Evolutionary conservation across 23 red algal genomes (phyloP), one percentile per base, ranked within the genome.

Genomic region (Gracilaria caudata): DNA sequence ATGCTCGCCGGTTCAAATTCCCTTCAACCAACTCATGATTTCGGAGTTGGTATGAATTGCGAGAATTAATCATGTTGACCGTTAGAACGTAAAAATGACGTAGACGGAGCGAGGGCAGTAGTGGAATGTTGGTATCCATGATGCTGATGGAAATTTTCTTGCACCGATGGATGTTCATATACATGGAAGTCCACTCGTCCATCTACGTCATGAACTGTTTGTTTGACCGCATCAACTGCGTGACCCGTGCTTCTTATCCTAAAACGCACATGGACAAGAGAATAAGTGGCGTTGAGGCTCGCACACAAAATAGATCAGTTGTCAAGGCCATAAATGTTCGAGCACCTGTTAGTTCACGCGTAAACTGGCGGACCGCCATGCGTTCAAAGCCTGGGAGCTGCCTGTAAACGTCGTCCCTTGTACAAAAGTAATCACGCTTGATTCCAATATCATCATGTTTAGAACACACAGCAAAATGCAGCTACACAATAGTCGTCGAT

Each of bases 181-280:
- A 36, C 29, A 66, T 66, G 61, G 30, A 35, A 66, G 61, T 66
- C 61, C 61, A 66, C 61, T 16, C 29, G 26, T 66, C 61, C 61
- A 66, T 66, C 61, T 36, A 12, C 29, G 36, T 16, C 61, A 66
- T n/a, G n/a, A 35, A 66, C 61, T 66, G 30, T 66, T 66, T 30
- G 32, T 66, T 66, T 66, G 30, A 17, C 7, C 0, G 29, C 30
- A 37, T 37, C 5, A 30, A 60, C 16, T 66, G 16, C 61, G 32
- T 33, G 61, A 66, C 30, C 4, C 1, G 19, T 17, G 26, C 61
- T 66, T 14, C 0, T 66, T 9, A 36, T n/a, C n/a, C n/a, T n/a
- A n/a, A n/a, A n/a, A 0, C 10, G 61, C 32, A 35, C 9, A 8
- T 33, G 32, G 25, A 35, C 61, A 4, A 36, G 61, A 26, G 29